A percentile compares a stretch with the other conserved stretches of the same genome.
Conservation (phyloP, 1,284 basidiomycete genomes). For the Sanghuangporus weigelae region DNA sequence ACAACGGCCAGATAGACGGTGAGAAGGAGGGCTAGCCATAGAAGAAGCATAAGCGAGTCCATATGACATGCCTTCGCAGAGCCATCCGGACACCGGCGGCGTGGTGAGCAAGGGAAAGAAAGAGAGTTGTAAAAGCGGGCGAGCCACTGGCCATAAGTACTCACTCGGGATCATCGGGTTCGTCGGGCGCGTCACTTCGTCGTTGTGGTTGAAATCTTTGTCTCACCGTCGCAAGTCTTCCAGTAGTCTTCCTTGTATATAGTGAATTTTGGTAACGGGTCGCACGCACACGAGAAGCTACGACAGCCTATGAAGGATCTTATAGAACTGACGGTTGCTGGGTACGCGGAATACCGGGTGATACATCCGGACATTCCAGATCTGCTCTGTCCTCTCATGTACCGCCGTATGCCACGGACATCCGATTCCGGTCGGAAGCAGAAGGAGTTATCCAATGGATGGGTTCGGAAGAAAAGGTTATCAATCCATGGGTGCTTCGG, state of each 20-base stretch:
- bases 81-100: not conserved
- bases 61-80: no score
- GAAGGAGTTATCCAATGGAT: not conserved
- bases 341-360: not conserved
- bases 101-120: not conserved
- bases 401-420: not conserved
- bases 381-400: no score
- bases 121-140: not conserved
- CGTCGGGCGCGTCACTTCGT: not conserved
- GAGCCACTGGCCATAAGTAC: conserved; percentile 6
- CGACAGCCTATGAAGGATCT: not conserved
- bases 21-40: no score
- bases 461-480: not conserved
- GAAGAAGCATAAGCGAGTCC: no score
- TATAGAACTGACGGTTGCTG: not conserved
- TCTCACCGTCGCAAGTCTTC: no score
- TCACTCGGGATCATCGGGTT: not conserved
- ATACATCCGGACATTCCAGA: not conserved
- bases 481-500: not conserved
- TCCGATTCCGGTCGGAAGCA: not conserved
- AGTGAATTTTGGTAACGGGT: no score
- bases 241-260: no score
- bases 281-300: not conserved
- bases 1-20: no score
- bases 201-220: not conserved